Base-by-base conservation (phyloP, 2,329 filamentous ascomycete genomes). In the Monosporascus sp. region DNA sequence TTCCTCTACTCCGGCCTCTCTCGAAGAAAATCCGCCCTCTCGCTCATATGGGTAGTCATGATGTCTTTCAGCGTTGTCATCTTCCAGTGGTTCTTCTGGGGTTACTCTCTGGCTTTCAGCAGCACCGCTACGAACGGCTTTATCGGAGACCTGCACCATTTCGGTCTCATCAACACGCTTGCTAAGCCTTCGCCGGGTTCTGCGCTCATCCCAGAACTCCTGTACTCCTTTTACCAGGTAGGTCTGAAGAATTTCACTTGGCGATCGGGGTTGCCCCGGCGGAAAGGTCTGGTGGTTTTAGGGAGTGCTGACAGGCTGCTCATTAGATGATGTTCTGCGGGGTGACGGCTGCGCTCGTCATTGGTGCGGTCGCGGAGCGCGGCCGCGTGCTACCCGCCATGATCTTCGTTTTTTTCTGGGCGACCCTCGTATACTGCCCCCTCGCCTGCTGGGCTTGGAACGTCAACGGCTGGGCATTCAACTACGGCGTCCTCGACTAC, bases 71-170 rank as follows among this genome's bases (percentile, higher is more conserved):
- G 89, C 48, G 86, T 97, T 68, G 81, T 97, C 70, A 88, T 89
- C 53, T 97, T 99, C 78, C 94, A 99, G 76, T 99, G 94, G 94
- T 97, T 97, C 68, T 97, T 99, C 72, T 97, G 94, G 93, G 94
- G 94, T 38, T 99, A 96, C 73, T 96, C 93, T 15, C 79, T 99
- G 57, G 92, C 93, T 50, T 97, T 97, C 74, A 94, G 89, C 66
- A 79, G 82, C 44, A 85, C 84, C 15, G 89, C 87, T 5, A 91
- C 83, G 61, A 97, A 89, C 74, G 88, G 89, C 51, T 97, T 89
- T 75, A 97, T 99, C 67, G 94, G 94, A 52, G 85, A 97, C 70
- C 75, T 99, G 52, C 81, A 86, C 63, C 89, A 95, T 72, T 96
- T 97, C 64, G 94, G 91, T 57, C 80, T 99, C 63, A 87, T 84